Conservation (phyloP, 768 basidiomycete genomes). For the Xerocomellus dryophilus region DNA sequence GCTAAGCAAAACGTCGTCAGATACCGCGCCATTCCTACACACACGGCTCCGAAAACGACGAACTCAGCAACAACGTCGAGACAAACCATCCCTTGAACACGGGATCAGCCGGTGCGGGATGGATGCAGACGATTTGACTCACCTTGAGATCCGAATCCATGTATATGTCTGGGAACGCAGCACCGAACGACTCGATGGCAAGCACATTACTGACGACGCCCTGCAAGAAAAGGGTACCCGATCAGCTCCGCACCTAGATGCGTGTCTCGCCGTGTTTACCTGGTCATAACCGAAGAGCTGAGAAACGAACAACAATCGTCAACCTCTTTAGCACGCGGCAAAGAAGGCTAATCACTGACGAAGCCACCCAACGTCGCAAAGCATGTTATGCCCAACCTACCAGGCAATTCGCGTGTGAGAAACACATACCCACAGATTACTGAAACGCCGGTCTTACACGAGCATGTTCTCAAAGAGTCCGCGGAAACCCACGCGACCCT, state of each 20-base stretch:
- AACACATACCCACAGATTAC: background rate
- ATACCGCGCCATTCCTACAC: background rate
- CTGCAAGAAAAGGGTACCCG: conserved; percentile 6
- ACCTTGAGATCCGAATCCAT: conserved; percentile 29
- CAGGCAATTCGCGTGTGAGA: background rate
- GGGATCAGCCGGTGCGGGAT: background rate
- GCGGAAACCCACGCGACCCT: conserved; percentile 24
- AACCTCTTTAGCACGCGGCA: background rate
- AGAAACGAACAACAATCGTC: background rate
- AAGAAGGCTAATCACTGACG: conserved; percentile 16
- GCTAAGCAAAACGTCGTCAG: conserved; percentile 20
- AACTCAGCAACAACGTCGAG: conserved; percentile 28
- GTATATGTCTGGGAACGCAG: conserved; percentile 32
- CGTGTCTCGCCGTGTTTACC: conserved; percentile 3
- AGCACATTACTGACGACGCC: conserved; percentile 34
- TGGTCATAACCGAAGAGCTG: conserved; percentile 35
- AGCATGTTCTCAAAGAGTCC: conserved; percentile 29
- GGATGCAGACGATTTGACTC: background rate
- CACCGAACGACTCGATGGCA: conserved; percentile 34
- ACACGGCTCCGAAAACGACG: conserved; percentile 3
- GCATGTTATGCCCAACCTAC: conserved; percentile 30
- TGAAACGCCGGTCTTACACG: no score
- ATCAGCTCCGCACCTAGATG: background rate
- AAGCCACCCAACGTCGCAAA: conserved; percentile 34
- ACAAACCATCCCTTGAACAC: conserved; percentile 31